phyloP scores from a whole-genome alignment of 73 alveolate species.

The Uronychia binucleata region DNA sequence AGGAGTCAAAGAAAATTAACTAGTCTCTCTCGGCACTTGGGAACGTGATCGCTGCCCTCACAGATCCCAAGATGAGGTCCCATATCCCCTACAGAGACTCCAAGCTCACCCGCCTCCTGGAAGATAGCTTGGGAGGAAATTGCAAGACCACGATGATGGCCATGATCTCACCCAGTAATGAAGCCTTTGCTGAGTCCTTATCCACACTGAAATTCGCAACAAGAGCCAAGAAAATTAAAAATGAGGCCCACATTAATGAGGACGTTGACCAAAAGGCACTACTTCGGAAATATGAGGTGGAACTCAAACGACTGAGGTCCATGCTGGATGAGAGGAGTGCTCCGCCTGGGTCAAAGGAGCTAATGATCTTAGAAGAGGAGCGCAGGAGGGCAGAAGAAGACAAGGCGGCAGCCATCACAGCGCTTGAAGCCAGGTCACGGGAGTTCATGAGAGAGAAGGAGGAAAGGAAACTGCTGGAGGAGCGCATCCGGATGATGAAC shows the following conservation, averaged over 20 bases:
- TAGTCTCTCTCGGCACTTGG: slow-evolving; percentile 87
- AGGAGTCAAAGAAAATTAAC: slow-evolving; percentile 87
- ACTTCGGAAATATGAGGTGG: slow-evolving; percentile 95
- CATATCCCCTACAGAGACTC: slow-evolving; percentile 91
- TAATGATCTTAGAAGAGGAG: slow-evolving; percentile 82
- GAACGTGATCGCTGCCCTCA: slow-evolving; percentile 88
- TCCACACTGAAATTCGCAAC: slow-evolving; percentile 83
- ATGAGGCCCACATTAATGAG: slow-evolving; percentile 82
- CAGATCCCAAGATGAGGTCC: slow-evolving; percentile 67
- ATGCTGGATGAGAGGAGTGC: slow-evolving; percentile 82
- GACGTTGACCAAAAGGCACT: slow-evolving; percentile 88
- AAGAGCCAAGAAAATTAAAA: slow-evolving; percentile 88
- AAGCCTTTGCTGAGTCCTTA: slow-evolving; percentile 72
- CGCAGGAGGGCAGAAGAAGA: slow-evolving; percentile 81
- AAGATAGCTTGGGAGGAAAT: slow-evolving; percentile 88
- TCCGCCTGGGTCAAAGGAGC: slow-evolving; percentile 37
- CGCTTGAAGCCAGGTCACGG: slow-evolving; percentile 84
- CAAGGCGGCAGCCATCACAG: slow-evolving; percentile 90
- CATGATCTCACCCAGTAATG: slow-evolving; percentile 91
- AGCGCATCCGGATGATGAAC: slow-evolving; percentile 76
- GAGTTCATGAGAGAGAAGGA: slow-evolving; percentile 89
- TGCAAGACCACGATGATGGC: slow-evolving; percentile 92
- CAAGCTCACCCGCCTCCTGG: slow-evolving; percentile 84
- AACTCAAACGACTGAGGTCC: slow-evolving; percentile 85
- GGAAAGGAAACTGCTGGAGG: slow-evolving; percentile 87